Evolutionary conservation across 345 rosid species (phyloP), one percentile per base, ranked within the genome.

Genomic region (Melaleuca quinquenervia): DNA sequence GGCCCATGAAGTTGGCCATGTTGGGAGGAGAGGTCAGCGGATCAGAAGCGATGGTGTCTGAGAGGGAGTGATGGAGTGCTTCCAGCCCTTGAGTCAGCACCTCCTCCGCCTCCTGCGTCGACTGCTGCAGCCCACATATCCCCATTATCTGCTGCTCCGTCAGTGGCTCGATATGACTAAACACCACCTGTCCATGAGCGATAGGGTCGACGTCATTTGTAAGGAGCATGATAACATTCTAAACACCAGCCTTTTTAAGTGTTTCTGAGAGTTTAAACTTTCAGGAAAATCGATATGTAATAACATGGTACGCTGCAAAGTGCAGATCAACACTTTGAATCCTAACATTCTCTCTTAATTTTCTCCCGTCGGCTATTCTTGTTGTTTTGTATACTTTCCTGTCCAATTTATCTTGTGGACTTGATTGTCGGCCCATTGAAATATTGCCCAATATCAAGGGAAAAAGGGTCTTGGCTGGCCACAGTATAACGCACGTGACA

Each of bases 11-110:
- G 86, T 87, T 88, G 70, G 89, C 90, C 90, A 88, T 84, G 84
- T 52, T 52, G 60, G 84, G 53, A 3, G 84, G 84, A 82, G 55
- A 82, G 14, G 87, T 88, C 82, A 92, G 44, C 5, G 90, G 89
- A 51, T 88, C 91, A 6, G 91, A 86, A 21, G 94, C 87, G 15
- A 92, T 88, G 29, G 94, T 90, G 58, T 91, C 91, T 11, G 91
- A 87, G 16, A 92, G 83, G 82, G 91, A 88, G 55, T 89, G 91
- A 51, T 92, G 86, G 27, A 92, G 94, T 51, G 89, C 87, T 10
- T 91, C 94, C 52, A 88, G 88, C 78, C 94, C 92, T 88, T 87
- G 94, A 9, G 92, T 88, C 11, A 92, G 89, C 27, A 91, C 91
- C 13, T 91, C 94, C 70, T 92, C 94, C 1, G 90, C 91, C 75